These are phyloP conservation scores for Atractiella rhizophila DNA, from an alignment of 768 basidiomycete species.

Conservation along the genomic window DNA sequence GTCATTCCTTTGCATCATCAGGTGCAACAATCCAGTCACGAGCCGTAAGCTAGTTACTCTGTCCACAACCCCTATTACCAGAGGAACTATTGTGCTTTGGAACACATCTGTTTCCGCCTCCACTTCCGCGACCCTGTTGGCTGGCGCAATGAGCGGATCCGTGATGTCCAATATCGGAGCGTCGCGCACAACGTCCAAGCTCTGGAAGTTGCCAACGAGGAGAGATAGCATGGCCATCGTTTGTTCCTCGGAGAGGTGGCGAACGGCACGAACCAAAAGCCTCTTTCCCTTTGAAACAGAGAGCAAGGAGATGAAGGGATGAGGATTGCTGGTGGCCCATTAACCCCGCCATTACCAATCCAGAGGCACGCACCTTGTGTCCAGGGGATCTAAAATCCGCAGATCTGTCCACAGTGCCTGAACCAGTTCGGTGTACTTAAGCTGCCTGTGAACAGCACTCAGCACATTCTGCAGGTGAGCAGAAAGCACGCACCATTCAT, in stretches of 20 bases:
- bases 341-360: not conserved
- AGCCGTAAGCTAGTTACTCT: constrained; percentile 54
- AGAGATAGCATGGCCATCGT: constrained; percentile 72
- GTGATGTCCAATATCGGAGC: constrained; percentile 40
- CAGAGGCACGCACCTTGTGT: constrained; percentile 42
- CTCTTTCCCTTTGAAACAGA: constrained; percentile 75
- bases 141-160: constrained; percentile 10
- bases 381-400: constrained; percentile 67
- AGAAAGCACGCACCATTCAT: not conserved
- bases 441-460: constrained; percentile 2
- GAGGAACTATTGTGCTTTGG: constrained; percentile 58
- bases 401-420: constrained; percentile 55
- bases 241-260: constrained; percentile 50
- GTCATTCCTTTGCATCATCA: constrained; percentile 55
- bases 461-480: not conserved
- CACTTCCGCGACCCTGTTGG: constrained; percentile 29
- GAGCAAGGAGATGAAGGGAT: constrained; percentile 85
- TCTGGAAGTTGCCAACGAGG: constrained; percentile 75
- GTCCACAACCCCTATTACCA: constrained; percentile 56
- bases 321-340: constrained; percentile 41
- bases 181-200: constrained; percentile 67
- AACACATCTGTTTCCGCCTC: constrained; percentile 82
- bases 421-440: constrained; percentile 23
- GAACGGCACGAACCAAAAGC: constrained; percentile 61
- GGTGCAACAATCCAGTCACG: constrained; percentile 58